phyloP scores from a whole-genome alignment of 2,329 filamentous ascomycete genomes.

The Phoma herbarum region DNA sequence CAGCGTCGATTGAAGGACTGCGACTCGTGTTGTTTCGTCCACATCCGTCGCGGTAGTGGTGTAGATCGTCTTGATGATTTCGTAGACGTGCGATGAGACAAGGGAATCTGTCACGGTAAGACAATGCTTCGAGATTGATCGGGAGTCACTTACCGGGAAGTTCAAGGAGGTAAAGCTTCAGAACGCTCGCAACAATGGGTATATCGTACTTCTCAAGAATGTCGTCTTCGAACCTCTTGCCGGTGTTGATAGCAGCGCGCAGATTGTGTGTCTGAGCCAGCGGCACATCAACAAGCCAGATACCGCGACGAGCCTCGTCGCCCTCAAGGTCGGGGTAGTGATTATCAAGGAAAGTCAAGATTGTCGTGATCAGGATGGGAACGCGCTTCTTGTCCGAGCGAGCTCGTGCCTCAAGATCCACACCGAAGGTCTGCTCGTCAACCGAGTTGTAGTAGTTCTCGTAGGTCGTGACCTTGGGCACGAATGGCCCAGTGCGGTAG shows the following conservation, averaged over 20 bases:
- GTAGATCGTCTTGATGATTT: conserved; percentile 98
- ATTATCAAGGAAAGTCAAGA: conserved; percentile 93
- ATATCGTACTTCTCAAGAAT: conserved; percentile 89
- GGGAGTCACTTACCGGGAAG: conserved; percentile 74
- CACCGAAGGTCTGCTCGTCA: conserved; percentile 96
- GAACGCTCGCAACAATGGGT: conserved; percentile 87
- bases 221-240: conserved; percentile 78
- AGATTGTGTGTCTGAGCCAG: conserved; percentile 85
- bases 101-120: conserved; percentile 76
- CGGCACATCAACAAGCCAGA: conserved; percentile 95
- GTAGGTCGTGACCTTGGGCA: conserved; percentile 89
- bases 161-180: conserved; percentile 95
- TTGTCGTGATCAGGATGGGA: conserved; percentile 87
- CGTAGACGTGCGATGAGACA: conserved; percentile 97
- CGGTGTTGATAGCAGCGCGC: conserved; percentile 83
- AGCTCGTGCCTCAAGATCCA: conserved; percentile 95
- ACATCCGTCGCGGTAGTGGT: conserved; percentile 75
- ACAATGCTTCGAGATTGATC: conserved; percentile 6
- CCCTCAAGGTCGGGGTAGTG: conserved; percentile 98
- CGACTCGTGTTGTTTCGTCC: conserved; percentile 78
- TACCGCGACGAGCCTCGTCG: conserved; percentile 87
- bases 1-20: conserved; percentile 93
- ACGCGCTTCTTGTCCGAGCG: conserved; percentile 95
- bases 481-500: conserved; percentile 92
- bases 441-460: conserved; percentile 99